A percentile compares a stretch with the other conserved stretches of the same genome.
phyloP scores from a whole-genome alignment of 306 rosid species.

The Senna tora region DNA sequence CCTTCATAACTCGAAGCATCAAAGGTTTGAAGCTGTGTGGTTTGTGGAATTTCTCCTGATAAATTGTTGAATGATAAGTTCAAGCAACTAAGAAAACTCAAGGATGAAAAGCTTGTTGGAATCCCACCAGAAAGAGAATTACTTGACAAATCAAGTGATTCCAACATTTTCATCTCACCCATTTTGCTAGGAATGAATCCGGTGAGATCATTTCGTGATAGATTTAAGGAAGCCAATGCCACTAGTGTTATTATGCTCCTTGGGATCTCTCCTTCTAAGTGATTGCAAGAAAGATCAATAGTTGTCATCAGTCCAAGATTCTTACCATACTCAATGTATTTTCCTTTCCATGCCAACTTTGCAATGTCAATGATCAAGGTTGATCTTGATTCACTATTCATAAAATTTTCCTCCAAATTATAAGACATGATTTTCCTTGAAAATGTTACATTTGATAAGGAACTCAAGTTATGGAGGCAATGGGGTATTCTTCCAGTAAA shows the following conservation, averaged over 20 bases:
- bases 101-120: slow-evolving; percentile 6
- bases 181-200: slow-evolving; percentile 40
- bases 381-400: too few relatives aligned
- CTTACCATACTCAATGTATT: background rate
- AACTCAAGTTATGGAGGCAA: slow-evolving; percentile 30
- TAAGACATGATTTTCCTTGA: background rate
- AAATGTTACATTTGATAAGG: background rate
- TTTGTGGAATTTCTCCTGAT: slow-evolving; percentile 22
- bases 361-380: background rate
- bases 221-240: slow-evolving; percentile 37
- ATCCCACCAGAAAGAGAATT: slow-evolving; percentile 32
- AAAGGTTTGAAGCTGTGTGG: slow-evolving; percentile 35
- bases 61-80: slow-evolving; percentile 32
- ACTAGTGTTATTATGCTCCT: slow-evolving; percentile 30
- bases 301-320: slow-evolving; percentile 32
- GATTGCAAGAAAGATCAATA: slow-evolving; percentile 48
- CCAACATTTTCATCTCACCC: slow-evolving; percentile 37
- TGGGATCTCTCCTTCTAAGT: slow-evolving; percentile 42
- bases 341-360: background rate
- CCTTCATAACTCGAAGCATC: slow-evolving; percentile 23
- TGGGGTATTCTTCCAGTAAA: slow-evolving; percentile 39
- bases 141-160: slow-evolving; percentile 42
- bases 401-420: background rate
- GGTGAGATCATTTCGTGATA: slow-evolving; percentile 38
- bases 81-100: slow-evolving; percentile 14